Evolutionary conservation across 2,329 filamentous ascomycete genomes (phyloP).

Genomic region (Fusarium phyllophilum): DNA sequence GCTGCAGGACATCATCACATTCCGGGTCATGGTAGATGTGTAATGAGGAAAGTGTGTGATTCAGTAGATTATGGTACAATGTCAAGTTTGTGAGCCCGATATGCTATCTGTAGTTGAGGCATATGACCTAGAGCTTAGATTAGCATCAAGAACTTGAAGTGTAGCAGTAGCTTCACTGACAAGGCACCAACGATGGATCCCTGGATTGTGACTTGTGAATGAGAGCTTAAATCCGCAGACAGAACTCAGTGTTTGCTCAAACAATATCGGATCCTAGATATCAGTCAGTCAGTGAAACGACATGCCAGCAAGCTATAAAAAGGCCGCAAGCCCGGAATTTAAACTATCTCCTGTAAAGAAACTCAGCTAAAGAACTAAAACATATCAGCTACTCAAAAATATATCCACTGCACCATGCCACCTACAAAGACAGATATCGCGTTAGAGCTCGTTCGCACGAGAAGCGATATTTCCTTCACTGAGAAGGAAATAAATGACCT

Average conservation of each 20-base stretch:
- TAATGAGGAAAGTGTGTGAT: rapidly evolving
- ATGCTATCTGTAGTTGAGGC: rapidly evolving
- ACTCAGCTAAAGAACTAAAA: rapidly evolving
- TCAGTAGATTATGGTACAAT: neutral
- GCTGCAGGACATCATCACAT: neutral
- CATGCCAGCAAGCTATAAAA: neutral
- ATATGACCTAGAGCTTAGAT: rapidly evolving
- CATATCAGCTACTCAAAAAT: rapidly evolving
- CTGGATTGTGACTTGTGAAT: neutral
- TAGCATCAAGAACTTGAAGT: neutral
- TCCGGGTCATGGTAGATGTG: neutral
- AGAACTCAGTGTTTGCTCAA: neutral
- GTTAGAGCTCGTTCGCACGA: neutral
- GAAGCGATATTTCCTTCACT: neutral
- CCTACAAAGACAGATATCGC: neutral
- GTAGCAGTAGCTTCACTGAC: neutral
- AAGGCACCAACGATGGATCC: rapidly evolving
- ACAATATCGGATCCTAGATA: neutral
- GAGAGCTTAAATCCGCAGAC: too few relatives aligned
- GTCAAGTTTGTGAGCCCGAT: neutral
- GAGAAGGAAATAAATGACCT: neutral
- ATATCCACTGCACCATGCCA: neutral
- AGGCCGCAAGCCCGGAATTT: rapidly evolving
- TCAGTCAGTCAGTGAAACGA: neutral
- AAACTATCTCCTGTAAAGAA: rapidly evolving